Conservation (phyloP, 2,329 filamentous ascomycete genomes). For the Cryphonectria carpinicola region DNA sequence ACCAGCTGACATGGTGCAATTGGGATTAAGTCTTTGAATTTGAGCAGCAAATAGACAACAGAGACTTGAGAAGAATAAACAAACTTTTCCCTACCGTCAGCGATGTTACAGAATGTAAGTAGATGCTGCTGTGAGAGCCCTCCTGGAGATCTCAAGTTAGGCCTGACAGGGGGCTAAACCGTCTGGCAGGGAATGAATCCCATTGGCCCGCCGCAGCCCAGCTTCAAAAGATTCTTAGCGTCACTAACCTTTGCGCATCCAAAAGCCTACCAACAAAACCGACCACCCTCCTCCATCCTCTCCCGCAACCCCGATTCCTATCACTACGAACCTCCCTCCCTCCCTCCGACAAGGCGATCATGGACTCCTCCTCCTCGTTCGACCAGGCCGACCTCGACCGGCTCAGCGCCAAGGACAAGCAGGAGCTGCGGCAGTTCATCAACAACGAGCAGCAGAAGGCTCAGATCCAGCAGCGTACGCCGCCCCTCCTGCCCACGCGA, state of each 20-base stretch:
- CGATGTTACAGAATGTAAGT: background rate
- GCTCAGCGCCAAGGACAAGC: constrained; percentile 81
- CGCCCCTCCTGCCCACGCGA: background rate
- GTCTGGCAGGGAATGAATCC: background rate
- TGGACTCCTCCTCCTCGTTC: constrained; percentile 35
- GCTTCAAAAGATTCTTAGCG: constrained; percentile 19
- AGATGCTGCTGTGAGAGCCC: background rate
- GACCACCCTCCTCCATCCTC: background rate
- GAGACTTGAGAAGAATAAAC: background rate
- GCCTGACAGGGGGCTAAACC: background rate
- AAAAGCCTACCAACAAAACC: constrained; percentile 1
- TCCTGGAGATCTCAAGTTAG: background rate
- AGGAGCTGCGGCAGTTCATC: constrained; percentile 85
- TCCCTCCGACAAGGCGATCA: constrained; percentile 4
- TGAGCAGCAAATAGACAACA: background rate
- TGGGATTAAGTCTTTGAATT: background rate
- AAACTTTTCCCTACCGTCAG: background rate
- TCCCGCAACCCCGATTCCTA: background rate
- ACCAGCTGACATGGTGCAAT: no score
- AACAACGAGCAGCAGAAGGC: constrained; percentile 83
- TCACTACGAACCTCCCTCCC: background rate
- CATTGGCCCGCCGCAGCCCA: constrained; percentile 9
- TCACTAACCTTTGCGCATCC: constrained; percentile 1
- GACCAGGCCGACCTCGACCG: constrained; percentile 68
- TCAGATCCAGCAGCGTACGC: constrained; percentile 63